Conservation (phyloP, 2,329 filamentous ascomycete species). For the Colletotrichum salicis region DNA sequence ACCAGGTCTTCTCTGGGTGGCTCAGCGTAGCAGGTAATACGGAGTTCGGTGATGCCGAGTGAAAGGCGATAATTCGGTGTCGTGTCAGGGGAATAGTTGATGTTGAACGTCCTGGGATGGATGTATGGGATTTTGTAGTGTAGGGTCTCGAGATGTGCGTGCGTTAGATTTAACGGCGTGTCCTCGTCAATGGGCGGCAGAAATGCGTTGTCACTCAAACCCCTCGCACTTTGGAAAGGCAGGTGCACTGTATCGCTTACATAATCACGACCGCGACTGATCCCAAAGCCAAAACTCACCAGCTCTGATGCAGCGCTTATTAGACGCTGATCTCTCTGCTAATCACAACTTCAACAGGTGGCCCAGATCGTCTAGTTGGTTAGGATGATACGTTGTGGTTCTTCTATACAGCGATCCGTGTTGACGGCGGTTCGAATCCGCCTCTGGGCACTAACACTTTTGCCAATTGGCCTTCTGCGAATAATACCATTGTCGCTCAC, state of each 20-base stretch:
- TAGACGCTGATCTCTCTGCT: too few relatives aligned
- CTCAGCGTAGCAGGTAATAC: not conserved
- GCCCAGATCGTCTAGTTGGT: conserved; percentile 39
- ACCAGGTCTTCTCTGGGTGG: not conserved
- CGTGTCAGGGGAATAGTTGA: not conserved
- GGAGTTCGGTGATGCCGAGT: conserved; percentile 15
- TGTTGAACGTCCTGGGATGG: conserved; percentile 13
- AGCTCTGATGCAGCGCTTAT: too few relatives aligned
- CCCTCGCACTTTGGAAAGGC: not conserved
- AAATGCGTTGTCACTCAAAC: conserved; percentile 9
- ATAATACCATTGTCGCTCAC: too few relatives aligned
- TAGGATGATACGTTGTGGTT: conserved; percentile 39
- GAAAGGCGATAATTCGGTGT: conserved; percentile 26
- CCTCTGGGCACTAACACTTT: conserved; percentile 30
- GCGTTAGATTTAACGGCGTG: not conserved
- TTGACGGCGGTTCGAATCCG: conserved; percentile 39
- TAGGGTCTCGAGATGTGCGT: conserved; percentile 11
- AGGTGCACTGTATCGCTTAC: not conserved
- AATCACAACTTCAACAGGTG: not conserved
- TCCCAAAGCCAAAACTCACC: too few relatives aligned
- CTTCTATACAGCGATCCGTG: conserved; percentile 33
- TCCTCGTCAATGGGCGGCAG: conserved; percentile 14
- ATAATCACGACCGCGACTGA: not conserved
- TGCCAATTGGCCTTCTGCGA: not conserved
- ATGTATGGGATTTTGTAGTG: conserved; percentile 29